phyloP scores from a whole-genome alignment of 805 yeast species.

The Wickerhamomyces bovis region DNA sequence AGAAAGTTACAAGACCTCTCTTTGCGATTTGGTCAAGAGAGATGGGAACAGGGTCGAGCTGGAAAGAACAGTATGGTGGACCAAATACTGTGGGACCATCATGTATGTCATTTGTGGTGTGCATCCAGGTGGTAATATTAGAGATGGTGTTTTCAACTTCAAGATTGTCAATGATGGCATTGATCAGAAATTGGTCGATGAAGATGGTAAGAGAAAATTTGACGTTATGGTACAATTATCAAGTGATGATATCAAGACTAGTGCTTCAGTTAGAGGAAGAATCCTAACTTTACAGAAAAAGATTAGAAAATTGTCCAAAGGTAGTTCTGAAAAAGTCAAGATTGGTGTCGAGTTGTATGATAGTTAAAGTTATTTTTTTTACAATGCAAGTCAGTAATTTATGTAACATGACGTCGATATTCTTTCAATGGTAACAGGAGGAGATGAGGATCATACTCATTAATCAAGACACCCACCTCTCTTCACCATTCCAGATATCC shows the following conservation, averaged over 20 bases:
- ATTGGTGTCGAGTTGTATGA: constrained; percentile 42
- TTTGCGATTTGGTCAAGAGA: constrained; percentile 45
- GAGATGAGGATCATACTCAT: too few relatives aligned
- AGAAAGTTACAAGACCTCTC: constrained; percentile 36
- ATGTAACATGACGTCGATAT: too few relatives aligned
- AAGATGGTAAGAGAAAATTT: constrained; percentile 29
- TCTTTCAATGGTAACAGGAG: too few relatives aligned
- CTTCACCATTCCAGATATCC: neutral
- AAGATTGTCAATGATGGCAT: constrained; percentile 27
- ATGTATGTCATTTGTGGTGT: constrained; percentile 78
- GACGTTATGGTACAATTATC: constrained; percentile 38
- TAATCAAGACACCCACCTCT: neutral
- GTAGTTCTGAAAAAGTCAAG: constrained; percentile 44
- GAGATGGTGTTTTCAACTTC: constrained; percentile 51
- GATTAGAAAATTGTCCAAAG: constrained; percentile 47
- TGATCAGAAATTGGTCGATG: constrained; percentile 8
- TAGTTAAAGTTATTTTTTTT: constrained; percentile 12
- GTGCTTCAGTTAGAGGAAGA: constrained; percentile 53
- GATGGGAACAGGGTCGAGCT: constrained; percentile 36
- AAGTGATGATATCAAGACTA: constrained; percentile 50
- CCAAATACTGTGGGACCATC: constrained; percentile 61
- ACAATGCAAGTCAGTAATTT: too few relatives aligned
- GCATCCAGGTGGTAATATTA: constrained; percentile 73
- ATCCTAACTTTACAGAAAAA: constrained; percentile 55
- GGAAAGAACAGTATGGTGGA: constrained; percentile 61